phyloP scores from a whole-genome alignment of 2,329 filamentous ascomycete species.

The Colletotrichum theobromicola region DNA sequence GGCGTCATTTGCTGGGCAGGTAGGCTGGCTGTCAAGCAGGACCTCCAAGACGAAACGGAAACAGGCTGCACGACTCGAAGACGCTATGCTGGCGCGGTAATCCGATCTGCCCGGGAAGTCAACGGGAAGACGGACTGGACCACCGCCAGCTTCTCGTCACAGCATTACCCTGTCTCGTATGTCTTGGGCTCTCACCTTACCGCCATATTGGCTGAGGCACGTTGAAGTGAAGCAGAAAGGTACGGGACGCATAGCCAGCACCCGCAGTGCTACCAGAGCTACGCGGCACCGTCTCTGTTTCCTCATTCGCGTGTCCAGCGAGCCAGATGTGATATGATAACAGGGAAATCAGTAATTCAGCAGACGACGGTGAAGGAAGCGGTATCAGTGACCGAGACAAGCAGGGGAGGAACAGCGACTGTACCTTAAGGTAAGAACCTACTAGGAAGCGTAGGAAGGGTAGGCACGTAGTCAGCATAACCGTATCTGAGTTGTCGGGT shows the following conservation, averaged over 20 bases:
- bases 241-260: not conserved
- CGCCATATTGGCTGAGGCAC: not conserved
- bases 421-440: too few relatives aligned
- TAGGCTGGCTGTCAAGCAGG: not conserved
- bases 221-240: not conserved
- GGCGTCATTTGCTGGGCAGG: not conserved
- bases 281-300: not conserved
- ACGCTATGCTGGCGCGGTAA: not conserved
- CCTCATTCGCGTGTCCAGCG: not conserved
- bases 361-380: not conserved
- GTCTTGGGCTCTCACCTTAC: not conserved
- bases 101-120: not conserved
- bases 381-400: not conserved
- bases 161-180: not conserved
- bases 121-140: not conserved
- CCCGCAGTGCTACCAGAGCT: not conserved
- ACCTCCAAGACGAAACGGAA: slow-evolving; percentile 1
- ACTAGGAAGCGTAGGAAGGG: not conserved
- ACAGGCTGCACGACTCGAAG: slow-evolving; percentile 9
- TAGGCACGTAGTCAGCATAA: not conserved
- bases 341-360: not conserved
- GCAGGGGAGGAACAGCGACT: not conserved
- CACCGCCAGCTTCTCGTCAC: not conserved
- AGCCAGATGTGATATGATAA: not conserved
- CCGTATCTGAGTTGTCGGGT: not conserved